Percentiles rank a stretch among this genome's conserved stretches.
Conservation (phyloP, 805 yeast species). For the Teunomyces barrocoloradensis region DNA sequence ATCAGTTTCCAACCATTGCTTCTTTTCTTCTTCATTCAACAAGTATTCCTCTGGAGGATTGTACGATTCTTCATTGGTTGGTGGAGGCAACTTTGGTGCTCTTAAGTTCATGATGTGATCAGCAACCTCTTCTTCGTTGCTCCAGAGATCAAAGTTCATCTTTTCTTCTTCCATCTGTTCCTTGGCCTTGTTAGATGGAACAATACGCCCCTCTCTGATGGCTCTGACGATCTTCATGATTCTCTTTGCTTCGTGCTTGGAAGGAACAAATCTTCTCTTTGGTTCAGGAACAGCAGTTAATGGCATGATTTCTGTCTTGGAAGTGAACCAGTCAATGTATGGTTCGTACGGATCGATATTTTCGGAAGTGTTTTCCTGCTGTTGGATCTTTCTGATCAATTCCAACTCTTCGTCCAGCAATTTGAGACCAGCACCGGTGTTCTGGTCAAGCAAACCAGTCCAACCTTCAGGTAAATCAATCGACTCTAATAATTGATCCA, state of each 20-base stretch:
- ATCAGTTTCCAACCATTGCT: constrained; percentile 66
- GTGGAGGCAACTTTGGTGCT: constrained; percentile 95
- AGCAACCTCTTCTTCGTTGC: constrained; percentile 47
- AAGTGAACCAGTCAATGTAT: constrained; percentile 92
- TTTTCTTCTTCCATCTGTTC: constrained; percentile 53
- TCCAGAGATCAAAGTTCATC: constrained; percentile 79
- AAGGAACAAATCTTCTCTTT: constrained; percentile 93
- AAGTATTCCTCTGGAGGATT: constrained; percentile 97
- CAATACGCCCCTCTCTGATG: constrained; percentile 91
- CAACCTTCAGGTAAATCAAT: constrained; percentile 97
- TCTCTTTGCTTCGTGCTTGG: constrained; percentile 94
- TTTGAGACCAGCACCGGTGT: constrained; percentile 82
- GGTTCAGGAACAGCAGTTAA: constrained; percentile 94
- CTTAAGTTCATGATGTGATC: constrained; percentile 90
- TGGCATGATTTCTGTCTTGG: constrained; percentile 83
- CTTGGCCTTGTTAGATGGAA: constrained; percentile 64
- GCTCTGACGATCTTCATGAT: constrained; percentile 96
- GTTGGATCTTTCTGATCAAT: constrained; percentile 79
- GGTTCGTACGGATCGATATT: constrained; percentile 87
- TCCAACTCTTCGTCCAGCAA: constrained; percentile 85
- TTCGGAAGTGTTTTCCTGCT: constrained; percentile 80
- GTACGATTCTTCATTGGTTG: constrained; percentile 93
- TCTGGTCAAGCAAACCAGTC: constrained; percentile 92
- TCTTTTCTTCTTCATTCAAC: constrained; percentile 71
- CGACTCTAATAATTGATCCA: constrained; percentile 82